These are phyloP conservation scores for Acanthamoeba triangularis DNA, from an alignment of 208 protist species.

Conservation along the genomic window DNA sequence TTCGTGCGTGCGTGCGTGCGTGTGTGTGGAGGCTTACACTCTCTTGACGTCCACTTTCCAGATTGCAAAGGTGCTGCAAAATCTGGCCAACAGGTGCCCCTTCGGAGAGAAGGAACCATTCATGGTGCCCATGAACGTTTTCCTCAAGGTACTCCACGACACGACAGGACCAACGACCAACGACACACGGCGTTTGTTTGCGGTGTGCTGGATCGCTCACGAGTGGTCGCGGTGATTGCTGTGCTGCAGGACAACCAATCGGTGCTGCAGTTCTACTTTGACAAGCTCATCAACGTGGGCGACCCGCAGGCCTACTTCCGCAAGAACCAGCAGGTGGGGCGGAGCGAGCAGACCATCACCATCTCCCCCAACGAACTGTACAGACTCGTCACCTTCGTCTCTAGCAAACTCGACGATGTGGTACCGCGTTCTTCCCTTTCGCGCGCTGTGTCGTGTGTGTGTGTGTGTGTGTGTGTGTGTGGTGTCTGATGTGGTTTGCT, in stretches of 20 bases:
- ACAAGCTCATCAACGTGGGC: constrained; percentile 73
- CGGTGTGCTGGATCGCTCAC: neutral
- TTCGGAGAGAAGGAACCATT: constrained; percentile 72
- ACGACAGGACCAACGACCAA: neutral
- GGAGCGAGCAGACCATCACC: constrained; percentile 67
- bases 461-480: neutral
- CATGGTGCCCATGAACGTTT: constrained; percentile 73
- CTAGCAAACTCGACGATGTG: constrained; percentile 38
- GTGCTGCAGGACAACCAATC: constrained; percentile 33
- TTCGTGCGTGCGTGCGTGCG: neutral
- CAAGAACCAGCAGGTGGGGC: constrained; percentile 58
- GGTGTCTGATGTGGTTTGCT: neutral
- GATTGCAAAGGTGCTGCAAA: constrained; percentile 70
- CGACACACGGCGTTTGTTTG: too few relatives aligned
- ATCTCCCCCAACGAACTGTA: constrained; percentile 66
- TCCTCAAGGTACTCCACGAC: neutral
- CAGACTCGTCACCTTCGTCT: constrained; percentile 54
- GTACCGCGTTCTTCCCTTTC: neutral
- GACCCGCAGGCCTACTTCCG: constrained; percentile 55
- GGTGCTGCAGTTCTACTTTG: constrained; percentile 69
- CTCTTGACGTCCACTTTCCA: neutral
- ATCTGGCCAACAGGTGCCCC: constrained; percentile 50
- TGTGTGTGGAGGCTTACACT: neutral
- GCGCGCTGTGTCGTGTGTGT: neutral
- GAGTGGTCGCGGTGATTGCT: neutral